Base-by-base conservation (phyloP, 2,329 filamentous ascomycete species). In the Aspergillus fructus region DNA sequence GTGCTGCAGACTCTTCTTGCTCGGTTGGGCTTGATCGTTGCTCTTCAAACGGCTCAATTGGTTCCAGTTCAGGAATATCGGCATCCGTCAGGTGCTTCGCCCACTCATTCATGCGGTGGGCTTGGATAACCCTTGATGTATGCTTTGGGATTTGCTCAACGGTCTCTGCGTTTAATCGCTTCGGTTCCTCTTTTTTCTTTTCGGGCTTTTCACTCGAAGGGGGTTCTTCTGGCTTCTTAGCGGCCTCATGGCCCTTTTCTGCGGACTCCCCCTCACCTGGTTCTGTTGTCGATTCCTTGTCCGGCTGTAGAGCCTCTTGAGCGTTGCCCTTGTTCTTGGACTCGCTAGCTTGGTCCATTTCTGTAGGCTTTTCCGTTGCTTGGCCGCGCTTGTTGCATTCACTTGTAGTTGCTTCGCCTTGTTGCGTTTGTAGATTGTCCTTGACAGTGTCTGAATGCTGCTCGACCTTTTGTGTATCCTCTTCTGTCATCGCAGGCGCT, bases 51-150 rank as follows among this genome's bases (percentile, higher is more conserved):
- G 66, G 72, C 61, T 81, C 68, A 70, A 81, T 62, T 4, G 85
- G 68, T 23, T 83, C 78, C 12, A 89, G 71, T 2, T 85, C 82
- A 1, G 91, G 91, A 5, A 79, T 77, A 15, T 97, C 93, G 6
- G 93, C 92, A 42, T 83, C 78, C 61, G 87, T 86, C 11, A 96
- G 80, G 71, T 96, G 91, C 72, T 96, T 97, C 0, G 92, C 91
- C 93, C 93, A 97, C 75, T 97, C 93, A 63, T 96, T 96, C 2
- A 92, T 97, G 56, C 93, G 85, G 69, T 94, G 96, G 0, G 89
- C 90, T 71, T 91, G 79, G 2, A 92, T 89, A 8, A 96, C 84
- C 59, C 85, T 88, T 1, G 92, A 94, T 34, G 92, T 74, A 12
- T 85, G 85, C n/a, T 81, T 78, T 0, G 90, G 90, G 9, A 96